Base-by-base conservation (phyloP, 2,329 filamentous ascomycete species). In the Beauveria brongniartii region DNA sequence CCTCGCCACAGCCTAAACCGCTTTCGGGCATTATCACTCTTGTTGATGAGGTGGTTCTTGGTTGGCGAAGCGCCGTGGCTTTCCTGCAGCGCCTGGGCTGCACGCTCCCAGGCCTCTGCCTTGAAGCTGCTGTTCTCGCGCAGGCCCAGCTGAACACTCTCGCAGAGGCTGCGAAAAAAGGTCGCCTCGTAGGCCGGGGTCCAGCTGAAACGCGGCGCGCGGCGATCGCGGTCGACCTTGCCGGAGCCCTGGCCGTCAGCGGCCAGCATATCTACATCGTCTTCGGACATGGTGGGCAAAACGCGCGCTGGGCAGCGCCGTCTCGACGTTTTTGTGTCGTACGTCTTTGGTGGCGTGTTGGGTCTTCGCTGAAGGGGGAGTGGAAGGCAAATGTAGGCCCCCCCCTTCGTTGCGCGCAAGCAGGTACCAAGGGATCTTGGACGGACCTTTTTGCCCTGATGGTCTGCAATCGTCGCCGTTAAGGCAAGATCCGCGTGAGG, bases 21-120 rank as follows among this genome's bases (percentile, higher is more conserved):
- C 70, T 85, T 85, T 55, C 82, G 78, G 62, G 82, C 82, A 70
- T 85, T 85, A 71, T 85, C 82, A 64, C 81, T 83, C 73, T 85
- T 85, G 74, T 85, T 85, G 70, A 85, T 83, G 41, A 85, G 78
- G 59, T 85, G 82, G 66, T 77, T 80, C 72, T 85, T 85, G 63
- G 82, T 78, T n/a, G 82, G 81, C 64, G 77, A 83, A 51, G 82
- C 81, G 67, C 75, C 75, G 66, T 85, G 82, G 59, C 77, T 77
- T 34, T 82, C 79, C 71, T 80, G 78, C 59, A 85, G 71, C 37
- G 80, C 81, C 52, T 76, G 73, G 60, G 79, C 77, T 51, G 82
- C 82, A 64, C 81, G 80, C 61, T 84, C 80, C 82, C 82, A 85
- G 1, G 82, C 82, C 67, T 84, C 82, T 20, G 79, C 75, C 71